Base-by-base conservation (phyloP, 2,329 filamentous ascomycete species). In the Diaporthe caulivora region DNA sequence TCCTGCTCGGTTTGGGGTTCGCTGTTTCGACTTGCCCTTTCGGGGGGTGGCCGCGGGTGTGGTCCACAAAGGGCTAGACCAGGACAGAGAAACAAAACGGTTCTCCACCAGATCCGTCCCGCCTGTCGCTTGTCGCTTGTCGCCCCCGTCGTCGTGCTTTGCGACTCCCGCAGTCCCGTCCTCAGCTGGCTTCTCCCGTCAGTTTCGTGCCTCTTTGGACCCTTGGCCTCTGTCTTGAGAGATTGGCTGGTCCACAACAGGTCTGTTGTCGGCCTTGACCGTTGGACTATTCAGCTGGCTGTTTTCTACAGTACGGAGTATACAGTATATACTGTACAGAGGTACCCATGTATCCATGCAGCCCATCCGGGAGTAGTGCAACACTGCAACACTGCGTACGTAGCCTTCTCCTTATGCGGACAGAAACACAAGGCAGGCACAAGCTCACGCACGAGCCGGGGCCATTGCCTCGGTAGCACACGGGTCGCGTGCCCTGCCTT, bases 401-500 rank as follows among this genome's bases (percentile, higher is more conserved):
- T n/a, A n/a, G n/a, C n/a, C n/a, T n/a, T n/a, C 21, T 42, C 10
- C 55, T 9, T 13, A 62, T 18, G 24, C 57, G 21, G 40, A 2
- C 11, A 40, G 17, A n/a, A 17, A 57, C 29, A 8, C 11, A 42
- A 34, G 5, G 9, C n/a, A 58, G 21, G 15, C 40, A 47, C 24
- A 62, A 10, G 31, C 55, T 21, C 24, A 31, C n/a, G 18, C 55
- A n/a, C 21, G 29, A 29, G 26, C 31, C 18, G 5, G 10, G 9
- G 37, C 17, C n/a, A 29, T 13, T 37, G 37, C 58, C 58, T 64
- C 58, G 58, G 58, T 31, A 31, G n/a, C n/a, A n/a, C 60, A 53
- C 29, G 18, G 62, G 62, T 67, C 62, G 62, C 47, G 47, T 67
- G 62, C 60, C 60, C 9, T 49, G 60, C 60, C 57, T 24, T 37